phyloP scores from a whole-genome alignment of 1,139 yeast genomes.

The Magnusiomyces suaveolens region DNA sequence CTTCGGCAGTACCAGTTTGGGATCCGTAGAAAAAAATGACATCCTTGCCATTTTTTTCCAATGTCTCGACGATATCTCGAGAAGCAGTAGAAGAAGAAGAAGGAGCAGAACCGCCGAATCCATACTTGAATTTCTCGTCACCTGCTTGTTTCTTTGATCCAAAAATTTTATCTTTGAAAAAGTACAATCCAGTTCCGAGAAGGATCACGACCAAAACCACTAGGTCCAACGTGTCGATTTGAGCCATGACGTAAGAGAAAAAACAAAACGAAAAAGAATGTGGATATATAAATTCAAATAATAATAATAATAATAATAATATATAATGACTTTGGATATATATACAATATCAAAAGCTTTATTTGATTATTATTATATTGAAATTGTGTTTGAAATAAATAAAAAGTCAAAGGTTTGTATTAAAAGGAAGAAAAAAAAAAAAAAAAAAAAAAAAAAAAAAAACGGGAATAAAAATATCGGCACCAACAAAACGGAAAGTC shows the following conservation, averaged over 20 bases:
- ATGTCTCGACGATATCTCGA: slow-evolving; percentile 51
- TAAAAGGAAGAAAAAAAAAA: too few species aligned
- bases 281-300: background rate
- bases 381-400: too few species aligned
- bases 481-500: too few species aligned
- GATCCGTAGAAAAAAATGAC: slow-evolving; percentile 84
- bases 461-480: too few species aligned
- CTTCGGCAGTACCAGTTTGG: slow-evolving; percentile 99
- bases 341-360: too few species aligned
- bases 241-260: slow-evolving; percentile 16
- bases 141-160: slow-evolving; percentile 25
- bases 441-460: too few species aligned
- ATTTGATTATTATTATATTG: too few species aligned
- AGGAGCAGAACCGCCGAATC: slow-evolving; percentile 30
- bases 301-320: too few species aligned
- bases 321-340: too few species aligned
- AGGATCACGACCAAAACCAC: slow-evolving; percentile 58
- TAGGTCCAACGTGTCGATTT: slow-evolving; percentile 58
- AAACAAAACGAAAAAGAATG: background rate
- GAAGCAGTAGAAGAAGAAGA: slow-evolving; percentile 35
- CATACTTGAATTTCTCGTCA: slow-evolving; percentile 32
- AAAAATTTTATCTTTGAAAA: slow-evolving; percentile 54
- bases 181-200: slow-evolving; percentile 54
- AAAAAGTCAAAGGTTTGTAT: too few species aligned
- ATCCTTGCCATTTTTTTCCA: slow-evolving; percentile 58